Evolutionary conservation across 1,284 basidiomycete genomes (phyloP).

Genomic region (Porogramme epimiltina): DNA sequence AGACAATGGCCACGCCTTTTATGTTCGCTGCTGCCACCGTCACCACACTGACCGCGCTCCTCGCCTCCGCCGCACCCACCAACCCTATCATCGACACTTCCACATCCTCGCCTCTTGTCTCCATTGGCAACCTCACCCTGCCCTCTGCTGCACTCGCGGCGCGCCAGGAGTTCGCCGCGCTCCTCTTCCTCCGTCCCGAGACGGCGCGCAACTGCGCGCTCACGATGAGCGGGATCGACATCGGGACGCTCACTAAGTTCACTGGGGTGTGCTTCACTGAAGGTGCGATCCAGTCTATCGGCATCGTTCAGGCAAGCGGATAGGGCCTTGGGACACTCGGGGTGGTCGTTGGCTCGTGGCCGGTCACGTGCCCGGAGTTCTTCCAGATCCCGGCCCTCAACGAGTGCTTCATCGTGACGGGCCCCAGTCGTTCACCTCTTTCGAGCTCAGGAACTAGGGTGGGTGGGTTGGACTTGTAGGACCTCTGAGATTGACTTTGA

Average conservation of each 20-base stretch:
- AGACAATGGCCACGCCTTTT: not conserved
- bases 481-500: no score
- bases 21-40: not conserved
- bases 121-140: not conserved
- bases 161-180: constrained; percentile 6
- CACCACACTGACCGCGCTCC: not conserved
- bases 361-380: constrained; percentile 5
- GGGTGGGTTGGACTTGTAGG: not conserved
- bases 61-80: not conserved
- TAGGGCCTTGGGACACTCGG: constrained; percentile 5
- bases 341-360: constrained; percentile 7
- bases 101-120: not conserved
- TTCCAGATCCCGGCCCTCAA: constrained; percentile 14
- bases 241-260: not conserved
- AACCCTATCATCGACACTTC: not conserved
- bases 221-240: not conserved
- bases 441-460: not conserved
- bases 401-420: constrained; percentile 13
- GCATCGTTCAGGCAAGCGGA: constrained; percentile 11
- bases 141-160: not conserved
- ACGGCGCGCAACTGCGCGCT: not conserved
- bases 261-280: not conserved
- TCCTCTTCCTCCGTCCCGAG: constrained; percentile 3
- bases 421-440: not conserved
- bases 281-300: constrained; percentile 1